Evolutionary conservation across 2,329 filamentous ascomycete genomes (phyloP).

Genomic region (Gremmenia infestans): DNA sequence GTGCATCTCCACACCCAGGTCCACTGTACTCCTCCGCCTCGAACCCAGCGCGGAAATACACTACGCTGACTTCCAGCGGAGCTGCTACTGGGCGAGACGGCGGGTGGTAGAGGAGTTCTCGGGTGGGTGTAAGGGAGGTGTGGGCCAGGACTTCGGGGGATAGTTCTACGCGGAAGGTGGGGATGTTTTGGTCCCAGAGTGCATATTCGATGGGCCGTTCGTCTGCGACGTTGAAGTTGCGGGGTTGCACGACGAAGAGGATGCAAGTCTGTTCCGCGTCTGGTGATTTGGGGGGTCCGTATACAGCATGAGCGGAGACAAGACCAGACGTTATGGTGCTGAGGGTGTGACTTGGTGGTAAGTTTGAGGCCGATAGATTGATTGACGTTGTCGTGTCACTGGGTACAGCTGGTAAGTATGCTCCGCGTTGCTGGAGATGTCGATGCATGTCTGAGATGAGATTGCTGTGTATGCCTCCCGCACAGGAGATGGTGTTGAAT

Average conservation of each 20-base stretch:
- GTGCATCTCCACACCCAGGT: slow-evolving; percentile 16
- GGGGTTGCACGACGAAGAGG: slow-evolving; percentile 39
- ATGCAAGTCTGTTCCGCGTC: slow-evolving; percentile 29
- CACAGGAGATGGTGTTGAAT: slow-evolving; percentile 40
- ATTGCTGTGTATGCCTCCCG: slow-evolving; percentile 37
- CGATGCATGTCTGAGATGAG: slow-evolving; percentile 39
- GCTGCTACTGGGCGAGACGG: slow-evolving; percentile 9
- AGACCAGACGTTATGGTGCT: slow-evolving; percentile 30
- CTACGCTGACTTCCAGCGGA: slow-evolving; percentile 36
- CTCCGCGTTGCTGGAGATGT: slow-evolving; percentile 27
- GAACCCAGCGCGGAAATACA: slow-evolving; percentile 41
- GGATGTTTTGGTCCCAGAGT: slow-evolving; percentile 31
- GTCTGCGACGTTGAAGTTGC: slow-evolving; percentile 41
- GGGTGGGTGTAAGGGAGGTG: slow-evolving; percentile 27
- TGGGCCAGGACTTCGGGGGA: slow-evolving; percentile 28
- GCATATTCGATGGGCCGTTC: slow-evolving; percentile 42
- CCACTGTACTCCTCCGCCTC: slow-evolving; percentile 36
- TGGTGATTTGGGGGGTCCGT: slow-evolving; percentile 23
- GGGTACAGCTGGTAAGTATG: slow-evolving; percentile 19
- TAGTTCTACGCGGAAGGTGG: slow-evolving; percentile 36
- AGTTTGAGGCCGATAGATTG: not conserved
- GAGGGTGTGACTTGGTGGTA: slow-evolving; percentile 34
- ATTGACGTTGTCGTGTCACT: not conserved
- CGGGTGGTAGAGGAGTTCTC: slow-evolving; percentile 36
- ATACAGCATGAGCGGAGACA: slow-evolving; percentile 31